Evolutionary conservation across 495 filamentous ascomycete species (phyloP).

Genomic region (Xylaria acuta): DNA sequence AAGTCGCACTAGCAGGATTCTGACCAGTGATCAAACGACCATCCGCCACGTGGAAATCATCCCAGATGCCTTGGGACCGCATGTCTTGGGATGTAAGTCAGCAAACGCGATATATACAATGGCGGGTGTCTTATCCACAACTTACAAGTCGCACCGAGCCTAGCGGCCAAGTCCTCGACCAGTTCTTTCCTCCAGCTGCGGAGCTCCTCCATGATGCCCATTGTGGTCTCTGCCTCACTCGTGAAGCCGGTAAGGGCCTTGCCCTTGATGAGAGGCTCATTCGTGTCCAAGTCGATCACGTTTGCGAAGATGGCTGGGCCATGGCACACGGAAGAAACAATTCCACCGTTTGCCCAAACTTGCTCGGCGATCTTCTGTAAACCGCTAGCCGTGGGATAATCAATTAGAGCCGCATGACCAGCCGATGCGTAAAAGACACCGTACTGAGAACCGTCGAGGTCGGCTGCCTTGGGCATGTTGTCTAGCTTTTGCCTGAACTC

Average conservation of each 20-base stretch:
- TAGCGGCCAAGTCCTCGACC: conserved; percentile 42
- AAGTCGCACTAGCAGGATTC: conserved; percentile 43
- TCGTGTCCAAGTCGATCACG: conserved; percentile 45
- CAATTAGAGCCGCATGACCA: conserved; percentile 53
- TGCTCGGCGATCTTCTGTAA: conserved; percentile 48
- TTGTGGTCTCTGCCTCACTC: conserved; percentile 48
- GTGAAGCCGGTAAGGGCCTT: conserved; percentile 54
- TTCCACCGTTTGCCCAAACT: conserved; percentile 50
- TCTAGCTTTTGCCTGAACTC: conserved; percentile 53
- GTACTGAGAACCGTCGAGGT: conserved; percentile 38
- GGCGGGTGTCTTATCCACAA: not conserved
- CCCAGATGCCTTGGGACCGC: conserved; percentile 50
- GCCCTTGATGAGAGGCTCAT: conserved; percentile 50
- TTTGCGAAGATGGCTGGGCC: conserved; percentile 53
- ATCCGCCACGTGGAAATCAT: conserved; percentile 52
- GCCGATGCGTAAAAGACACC: conserved; percentile 55
- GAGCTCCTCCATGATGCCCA: conserved; percentile 46
- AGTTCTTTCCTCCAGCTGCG: conserved; percentile 45
- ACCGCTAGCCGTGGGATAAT: conserved; percentile 49
- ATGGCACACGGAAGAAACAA: conserved; percentile 51
- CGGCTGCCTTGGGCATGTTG: conserved; percentile 43
- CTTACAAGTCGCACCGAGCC: conserved; percentile 35
- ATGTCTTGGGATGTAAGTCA: conserved; percentile 40
- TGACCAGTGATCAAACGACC: conserved; percentile 42
- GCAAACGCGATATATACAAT: not conserved